Evolutionary conservation across 176 grass and related monocot species (phyloP), one percentile per base, ranked within the genome.

Genomic region (Lolium multiflorum): DNA sequence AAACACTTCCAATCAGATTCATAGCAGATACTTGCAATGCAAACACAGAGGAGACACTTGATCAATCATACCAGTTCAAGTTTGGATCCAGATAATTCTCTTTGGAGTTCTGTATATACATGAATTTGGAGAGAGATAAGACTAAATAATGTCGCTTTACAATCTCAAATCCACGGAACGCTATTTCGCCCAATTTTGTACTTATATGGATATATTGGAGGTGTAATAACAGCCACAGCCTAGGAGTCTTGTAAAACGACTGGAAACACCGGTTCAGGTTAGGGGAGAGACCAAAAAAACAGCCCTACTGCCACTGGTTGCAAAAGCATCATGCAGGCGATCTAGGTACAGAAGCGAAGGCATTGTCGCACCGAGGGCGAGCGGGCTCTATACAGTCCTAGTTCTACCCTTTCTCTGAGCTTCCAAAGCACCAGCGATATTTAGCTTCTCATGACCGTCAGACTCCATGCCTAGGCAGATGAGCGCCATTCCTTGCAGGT

Each of bases 401-500:
- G 63, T 64, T 89, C 81, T 94, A 87, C 65, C 85, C 74, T 82
- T 97, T 16, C 70, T 92, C 84, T 78, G 88, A 55, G 88, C 78
- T 84, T 94, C 95, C 81, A 94, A 85, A 64, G 54, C 52, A 38
- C 84, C 87, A 4, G 89, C 93, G 10, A 90, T 81, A 77, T 89
- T 86, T 31, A 98, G 83, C 20, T 79, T 67, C 74, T 95, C 86
- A 15, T 83, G 86, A 22, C 91, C 92, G 49, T 98, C 88, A 46
- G 57, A 74, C 14, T 98, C 89, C 91, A 88, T 94, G 67, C 91
- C 89, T 11, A 98, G 83, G 60, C 61, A 81, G 8, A 92, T 70
- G 24, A 93, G 90, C 56, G 90, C 85, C 52, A 92, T 83, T 35
- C 91, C 91, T 80, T 95, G 88, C 65, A 98, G 81, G 25, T 92